Percentiles rank a stretch among this genome's conserved stretches.
Evolutionary conservation across 1,139 yeast genomes (phyloP).

Genomic region (Schwanniomyces etchellsii): DNA sequence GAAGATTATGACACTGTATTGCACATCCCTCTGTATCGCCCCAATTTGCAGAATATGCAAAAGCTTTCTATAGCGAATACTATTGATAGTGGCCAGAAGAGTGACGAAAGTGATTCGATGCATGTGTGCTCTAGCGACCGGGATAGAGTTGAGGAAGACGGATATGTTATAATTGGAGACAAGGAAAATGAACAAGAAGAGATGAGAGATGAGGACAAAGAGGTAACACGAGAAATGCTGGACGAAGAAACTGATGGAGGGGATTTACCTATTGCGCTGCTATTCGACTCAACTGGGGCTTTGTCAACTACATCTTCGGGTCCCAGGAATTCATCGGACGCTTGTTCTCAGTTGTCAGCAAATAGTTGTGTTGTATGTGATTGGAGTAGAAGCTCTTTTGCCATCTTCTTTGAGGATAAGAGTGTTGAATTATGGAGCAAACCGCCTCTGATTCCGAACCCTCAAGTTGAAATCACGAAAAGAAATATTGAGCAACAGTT

Average conservation of each 20-base stretch:
- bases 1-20: no score
- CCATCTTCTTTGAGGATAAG: slow-evolving; percentile 44
- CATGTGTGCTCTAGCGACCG: no score
- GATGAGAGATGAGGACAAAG: slow-evolving; percentile 9
- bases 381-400: slow-evolving; percentile 51
- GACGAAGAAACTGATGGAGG: slow-evolving; percentile 15
- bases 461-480: slow-evolving; percentile 45
- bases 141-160: no score
- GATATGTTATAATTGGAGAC: slow-evolving; percentile 16
- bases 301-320: no score
- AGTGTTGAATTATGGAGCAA: slow-evolving; percentile 50
- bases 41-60: no score
- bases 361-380: slow-evolving; percentile 58
- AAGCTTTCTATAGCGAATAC: no score
- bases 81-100: no score
- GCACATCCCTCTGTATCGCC: no score
- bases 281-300: slow-evolving; percentile 26
- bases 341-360: no score
- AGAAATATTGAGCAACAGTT: slow-evolving; percentile 31
- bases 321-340: no score
- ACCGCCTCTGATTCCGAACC: slow-evolving; percentile 46
- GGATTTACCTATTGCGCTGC: slow-evolving; percentile 14
- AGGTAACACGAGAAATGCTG: slow-evolving; percentile 9
- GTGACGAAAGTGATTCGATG: no score
- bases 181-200: no score